A percentile compares a stretch with the other conserved stretches of the same genome.
phyloP scores from a whole-genome alignment of 257 asterid species.

The Petrea volubilis region DNA sequence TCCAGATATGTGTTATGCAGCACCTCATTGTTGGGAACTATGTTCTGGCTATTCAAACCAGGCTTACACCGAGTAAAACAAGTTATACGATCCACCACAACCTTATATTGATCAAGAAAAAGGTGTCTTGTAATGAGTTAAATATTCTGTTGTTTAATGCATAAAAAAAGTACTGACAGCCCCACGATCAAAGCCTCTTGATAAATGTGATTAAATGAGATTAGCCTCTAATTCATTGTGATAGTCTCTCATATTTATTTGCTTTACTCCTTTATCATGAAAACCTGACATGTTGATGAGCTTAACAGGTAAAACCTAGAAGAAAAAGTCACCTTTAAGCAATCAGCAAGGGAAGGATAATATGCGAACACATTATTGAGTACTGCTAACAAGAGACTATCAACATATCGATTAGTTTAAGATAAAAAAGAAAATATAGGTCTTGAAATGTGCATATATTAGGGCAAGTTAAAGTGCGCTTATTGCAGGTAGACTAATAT shows the following conservation, averaged over 20 bases:
- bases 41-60: not conserved
- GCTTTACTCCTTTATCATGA: too few species aligned
- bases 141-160: not conserved
- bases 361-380: too few species aligned
- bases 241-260: too few species aligned
- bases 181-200: too few species aligned
- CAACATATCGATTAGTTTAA: not conserved
- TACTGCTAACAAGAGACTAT: too few species aligned
- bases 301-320: too few species aligned
- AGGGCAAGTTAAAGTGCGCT: constrained; percentile 10
- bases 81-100: not conserved
- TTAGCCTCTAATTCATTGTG: too few species aligned
- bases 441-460: not conserved
- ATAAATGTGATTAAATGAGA: not conserved
- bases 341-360: not conserved
- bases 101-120: not conserved
- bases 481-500: not conserved
- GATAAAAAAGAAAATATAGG: not conserved
- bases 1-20: not conserved
- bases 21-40: not conserved
- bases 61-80: not conserved
- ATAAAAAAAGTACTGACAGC: not conserved
- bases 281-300: too few species aligned
- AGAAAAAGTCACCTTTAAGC: not conserved
- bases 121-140: not conserved